Base-by-base conservation (phyloP, 169 alveolate genomes). In the Cryptosporidium meleagridis region DNA sequence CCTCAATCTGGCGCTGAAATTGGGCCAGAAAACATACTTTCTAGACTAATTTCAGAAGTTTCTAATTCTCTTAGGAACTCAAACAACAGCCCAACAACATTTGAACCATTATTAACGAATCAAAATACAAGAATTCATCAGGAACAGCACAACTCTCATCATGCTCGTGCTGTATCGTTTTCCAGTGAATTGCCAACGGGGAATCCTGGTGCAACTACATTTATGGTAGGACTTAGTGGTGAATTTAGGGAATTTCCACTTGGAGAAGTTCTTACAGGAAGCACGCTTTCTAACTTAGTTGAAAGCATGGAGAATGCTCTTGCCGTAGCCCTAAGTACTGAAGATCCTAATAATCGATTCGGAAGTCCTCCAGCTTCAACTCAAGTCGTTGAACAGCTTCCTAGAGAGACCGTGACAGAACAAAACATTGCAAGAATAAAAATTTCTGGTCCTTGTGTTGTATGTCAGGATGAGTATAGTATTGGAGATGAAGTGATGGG, bases 281-380 rank as follows among this genome's bases (percentile, higher is more conserved):
- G 70, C 21, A 35, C 89, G n/a, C 59, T 80, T 39, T 37, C 89
- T 1, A 59, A 44, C 16, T 45, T 80, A n/a, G 89, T 80, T 37
- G 89, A 80, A 44, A 80, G 80, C 3, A 95, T 95, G 97, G 96
- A 95, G 58, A 94, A 93, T 51, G 96, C 94, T 16, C 95, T 96
- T 41, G 89, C 75, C 4, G 75, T 65, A 37, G 89, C 89, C 12
- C 68, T 80, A 16, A 80, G 89, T 9, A 92, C 95, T 95, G 96
- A 95, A 53, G 93, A 93, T 62, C 95, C 93, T n/a, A 95, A 95
- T 51, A 94, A 94, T 33, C 86, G 96, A 26, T 92, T 94, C 61
- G 97, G 97, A 12, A 91, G 96, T 21, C 97, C 97, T 0, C 97
- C 97, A 16, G 96, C 96, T 10, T 93, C 97, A 23, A 94, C 75